These are phyloP conservation scores for Komagataella ulmi DNA, from an alignment of 805 yeast genomes.

Conservation along the genomic window DNA sequence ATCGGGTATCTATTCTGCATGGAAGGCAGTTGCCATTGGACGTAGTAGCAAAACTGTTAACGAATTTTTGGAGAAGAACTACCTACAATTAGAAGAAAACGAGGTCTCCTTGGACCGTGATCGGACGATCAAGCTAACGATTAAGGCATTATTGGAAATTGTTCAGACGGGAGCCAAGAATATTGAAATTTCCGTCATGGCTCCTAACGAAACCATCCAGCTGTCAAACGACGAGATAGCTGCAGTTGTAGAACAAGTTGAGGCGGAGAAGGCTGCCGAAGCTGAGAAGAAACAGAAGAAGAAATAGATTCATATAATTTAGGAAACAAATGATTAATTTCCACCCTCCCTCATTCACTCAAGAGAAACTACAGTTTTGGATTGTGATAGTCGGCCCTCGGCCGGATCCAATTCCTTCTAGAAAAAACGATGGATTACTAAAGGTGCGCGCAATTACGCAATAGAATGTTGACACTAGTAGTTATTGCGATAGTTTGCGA, in stretches of 20 bases:
- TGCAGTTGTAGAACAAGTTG: slow-evolving; percentile 66
- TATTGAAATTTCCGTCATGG: slow-evolving; percentile 83
- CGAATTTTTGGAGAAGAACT: slow-evolving; percentile 88
- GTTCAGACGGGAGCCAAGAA: slow-evolving; percentile 97
- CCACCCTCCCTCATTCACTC: not conserved
- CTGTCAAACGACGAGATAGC: slow-evolving; percentile 63
- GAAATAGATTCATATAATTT: slow-evolving; percentile 3
- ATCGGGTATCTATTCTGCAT: slow-evolving; percentile 90
- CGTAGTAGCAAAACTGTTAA: slow-evolving; percentile 90
- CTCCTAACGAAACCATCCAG: slow-evolving; percentile 47
- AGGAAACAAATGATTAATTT: not conserved
- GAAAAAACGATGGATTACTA: too few relatives aligned
- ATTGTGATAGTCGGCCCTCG: too few relatives aligned
- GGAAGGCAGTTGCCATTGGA: slow-evolving; percentile 98
- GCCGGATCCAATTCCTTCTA: too few relatives aligned
- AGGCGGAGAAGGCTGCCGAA: slow-evolving; percentile 76
- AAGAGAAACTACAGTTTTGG: too few relatives aligned
- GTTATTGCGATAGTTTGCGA: too few relatives aligned
- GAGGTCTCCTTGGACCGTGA: slow-evolving; percentile 48
- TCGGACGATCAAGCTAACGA: slow-evolving; percentile 66
- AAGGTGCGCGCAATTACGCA: too few relatives aligned
- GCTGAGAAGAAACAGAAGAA: slow-evolving; percentile 57
- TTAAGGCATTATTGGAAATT: slow-evolving; percentile 83
- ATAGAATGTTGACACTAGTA: too few relatives aligned
- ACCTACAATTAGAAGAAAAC: slow-evolving; percentile 21